Percentiles rank a stretch among this genome's conserved stretches.
phyloP scores from a whole-genome alignment of 1,284 basidiomycete species.

The Trichosporon asahii region DNA sequence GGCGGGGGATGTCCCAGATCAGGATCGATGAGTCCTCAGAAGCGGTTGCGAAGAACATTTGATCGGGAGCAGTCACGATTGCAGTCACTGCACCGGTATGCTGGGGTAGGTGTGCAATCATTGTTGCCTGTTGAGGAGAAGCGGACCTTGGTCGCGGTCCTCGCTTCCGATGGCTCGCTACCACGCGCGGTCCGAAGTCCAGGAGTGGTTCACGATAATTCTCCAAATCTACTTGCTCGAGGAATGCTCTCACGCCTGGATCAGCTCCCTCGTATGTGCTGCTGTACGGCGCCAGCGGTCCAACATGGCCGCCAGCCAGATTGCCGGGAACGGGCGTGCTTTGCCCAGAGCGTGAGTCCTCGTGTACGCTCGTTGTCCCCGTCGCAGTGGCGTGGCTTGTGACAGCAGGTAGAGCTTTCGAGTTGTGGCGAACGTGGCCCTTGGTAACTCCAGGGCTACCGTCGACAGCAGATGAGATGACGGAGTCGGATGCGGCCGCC shows the following conservation, averaged over 20 bases:
- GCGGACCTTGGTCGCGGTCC: conserved; percentile 58
- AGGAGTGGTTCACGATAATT: conserved; percentile 73
- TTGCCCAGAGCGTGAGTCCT: conserved; percentile 45
- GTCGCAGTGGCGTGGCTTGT: conserved; percentile 71
- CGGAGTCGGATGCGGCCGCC: conserved; percentile 36
- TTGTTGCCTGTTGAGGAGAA: conserved; percentile 62
- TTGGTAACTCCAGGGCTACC: conserved; percentile 25
- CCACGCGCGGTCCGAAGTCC: conserved; percentile 83
- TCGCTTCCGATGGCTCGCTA: conserved; percentile 71
- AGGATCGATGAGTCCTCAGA: conserved; percentile 82
- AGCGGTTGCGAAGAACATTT: conserved; percentile 85
- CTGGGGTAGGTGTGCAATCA: conserved; percentile 80
- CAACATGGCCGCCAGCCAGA: conserved; percentile 21
- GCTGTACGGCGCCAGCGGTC: conserved; percentile 35
- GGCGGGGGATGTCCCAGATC: conserved; percentile 73
- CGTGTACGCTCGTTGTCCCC: conserved; percentile 54
- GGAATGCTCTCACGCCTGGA: conserved; percentile 73
- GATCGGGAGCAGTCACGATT: conserved; percentile 85
- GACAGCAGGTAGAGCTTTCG: conserved; percentile 77
- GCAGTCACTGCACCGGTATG: conserved; percentile 76
- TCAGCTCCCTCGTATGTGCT: conserved; percentile 70
- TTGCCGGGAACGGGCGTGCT: conserved; percentile 30
- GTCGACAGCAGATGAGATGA: conserved; percentile 39
- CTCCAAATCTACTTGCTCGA: conserved; percentile 86
- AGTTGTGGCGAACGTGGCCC: conserved; percentile 53